Evolutionary conservation across 768 basidiomycete genomes (phyloP).

Genomic region (Erythrobasidium yunnanense): DNA sequence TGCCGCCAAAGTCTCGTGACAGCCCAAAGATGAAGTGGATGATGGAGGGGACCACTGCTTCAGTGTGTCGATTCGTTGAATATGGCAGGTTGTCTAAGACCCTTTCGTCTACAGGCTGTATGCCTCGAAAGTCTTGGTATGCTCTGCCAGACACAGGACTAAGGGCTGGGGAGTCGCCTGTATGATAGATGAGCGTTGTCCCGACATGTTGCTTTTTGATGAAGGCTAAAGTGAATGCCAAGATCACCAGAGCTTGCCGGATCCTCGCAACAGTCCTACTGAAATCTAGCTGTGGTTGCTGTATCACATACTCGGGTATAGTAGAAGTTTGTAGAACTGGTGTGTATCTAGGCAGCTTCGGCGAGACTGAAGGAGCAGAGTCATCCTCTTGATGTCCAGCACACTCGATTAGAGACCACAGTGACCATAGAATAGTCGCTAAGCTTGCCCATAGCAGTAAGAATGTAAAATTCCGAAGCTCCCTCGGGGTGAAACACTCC

Average conservation of each 20-base stretch:
- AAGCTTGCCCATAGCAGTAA: neutral
- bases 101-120: too few species aligned
- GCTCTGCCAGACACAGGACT: neutral
- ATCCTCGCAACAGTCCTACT: neutral
- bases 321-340: too few species aligned
- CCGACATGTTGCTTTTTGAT: neutral
- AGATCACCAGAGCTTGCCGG: neutral
- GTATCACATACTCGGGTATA: too few species aligned
- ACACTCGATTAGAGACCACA: too few species aligned
- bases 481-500: neutral
- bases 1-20: slow-evolving; percentile 31
- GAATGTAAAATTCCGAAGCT: neutral
- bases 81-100: neutral
- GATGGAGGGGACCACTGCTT: neutral
- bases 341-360: neutral
- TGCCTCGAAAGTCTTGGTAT: neutral
- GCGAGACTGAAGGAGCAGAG: neutral
- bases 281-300: too few species aligned
- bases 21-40: slow-evolving; percentile 39
- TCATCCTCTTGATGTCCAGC: too few species aligned
- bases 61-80: neutral
- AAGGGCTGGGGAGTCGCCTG: slow-evolving; percentile 3
- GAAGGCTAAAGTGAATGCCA: slow-evolving; percentile 7
- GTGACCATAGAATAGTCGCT: neutral
- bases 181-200: slow-evolving; percentile 6